Evolutionary conservation across 1,139 yeast species (phyloP).

Genomic region (Blastobotrys ciferrii): DNA sequence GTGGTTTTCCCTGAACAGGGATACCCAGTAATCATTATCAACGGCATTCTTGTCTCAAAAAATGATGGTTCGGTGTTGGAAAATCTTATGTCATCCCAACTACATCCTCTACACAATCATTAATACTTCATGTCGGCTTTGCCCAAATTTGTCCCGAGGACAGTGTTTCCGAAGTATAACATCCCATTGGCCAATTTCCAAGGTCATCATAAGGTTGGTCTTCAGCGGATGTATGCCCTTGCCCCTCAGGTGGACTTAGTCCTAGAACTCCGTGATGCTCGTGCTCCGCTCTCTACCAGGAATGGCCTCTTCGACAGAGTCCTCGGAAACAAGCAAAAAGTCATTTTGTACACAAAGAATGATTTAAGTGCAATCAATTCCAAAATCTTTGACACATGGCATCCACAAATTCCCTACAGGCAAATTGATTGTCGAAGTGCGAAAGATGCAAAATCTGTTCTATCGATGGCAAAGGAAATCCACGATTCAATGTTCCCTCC

Average conservation of each 20-base stretch:
- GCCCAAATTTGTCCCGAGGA: conserved; percentile 35
- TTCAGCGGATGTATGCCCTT: conserved; percentile 63
- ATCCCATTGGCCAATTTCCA: conserved; percentile 76
- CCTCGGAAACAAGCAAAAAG: conserved; percentile 54
- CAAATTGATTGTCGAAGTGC: conserved; percentile 58
- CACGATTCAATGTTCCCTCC: conserved; percentile 42
- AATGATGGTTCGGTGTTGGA: neutral
- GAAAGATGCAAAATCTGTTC: conserved; percentile 51
- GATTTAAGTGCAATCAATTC: conserved; percentile 42
- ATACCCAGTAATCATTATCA: conserved; percentile 76
- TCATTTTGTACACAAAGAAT: conserved; percentile 67
- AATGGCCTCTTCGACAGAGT: conserved; percentile 77
- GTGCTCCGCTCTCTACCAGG: conserved; percentile 85
- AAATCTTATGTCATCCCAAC: neutral
- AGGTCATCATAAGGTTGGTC: conserved; percentile 86
- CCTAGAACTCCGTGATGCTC: conserved; percentile 78
- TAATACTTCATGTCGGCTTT: neutral
- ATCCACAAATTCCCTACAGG: conserved; percentile 52
- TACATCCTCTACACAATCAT: neutral
- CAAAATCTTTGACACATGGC: conserved; percentile 51
- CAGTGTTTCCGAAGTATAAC: conserved; percentile 57
- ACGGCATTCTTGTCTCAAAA: conserved; percentile 58
- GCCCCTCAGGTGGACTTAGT: conserved; percentile 81
- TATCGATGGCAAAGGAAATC: conserved; percentile 45
- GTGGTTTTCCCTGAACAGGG: conserved; percentile 85